These are phyloP conservation scores for Xanthoceras sorbifolium DNA, from an alignment of 345 rosid species.

Conservation along the genomic window DNA sequence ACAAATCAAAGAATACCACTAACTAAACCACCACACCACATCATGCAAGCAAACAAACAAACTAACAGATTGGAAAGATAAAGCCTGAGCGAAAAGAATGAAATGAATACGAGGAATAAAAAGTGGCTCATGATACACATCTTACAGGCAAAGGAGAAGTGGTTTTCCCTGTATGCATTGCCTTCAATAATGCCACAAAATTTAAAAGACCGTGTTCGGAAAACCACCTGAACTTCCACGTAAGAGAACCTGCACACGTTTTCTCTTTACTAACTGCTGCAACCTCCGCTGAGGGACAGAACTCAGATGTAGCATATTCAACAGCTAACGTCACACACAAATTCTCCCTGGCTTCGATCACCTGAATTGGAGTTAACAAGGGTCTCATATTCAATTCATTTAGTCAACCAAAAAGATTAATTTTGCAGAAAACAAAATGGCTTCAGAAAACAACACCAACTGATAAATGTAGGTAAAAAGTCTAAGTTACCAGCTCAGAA, in stretches of 20 bases:
- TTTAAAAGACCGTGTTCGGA: constrained; percentile 51
- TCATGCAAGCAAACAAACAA: constrained; percentile 17
- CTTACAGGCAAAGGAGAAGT: constrained; percentile 51
- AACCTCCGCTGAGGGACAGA: constrained; percentile 22
- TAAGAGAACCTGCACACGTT: constrained; percentile 25
- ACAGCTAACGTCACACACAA: constrained; percentile 45
- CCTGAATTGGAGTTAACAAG: constrained; percentile 39
- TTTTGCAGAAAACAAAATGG: background rate
- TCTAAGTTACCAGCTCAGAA: constrained; percentile 56
- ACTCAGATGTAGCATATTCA: constrained; percentile 37
- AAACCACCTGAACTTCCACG: constrained; percentile 75
- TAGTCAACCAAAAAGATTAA: background rate
- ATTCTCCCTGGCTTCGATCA: constrained; percentile 45
- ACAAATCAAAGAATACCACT: constrained; percentile 37
- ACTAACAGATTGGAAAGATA: background rate
- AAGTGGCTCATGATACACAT: constrained; percentile 32
- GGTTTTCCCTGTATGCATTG: constrained; percentile 53
- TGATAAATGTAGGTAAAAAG: background rate
- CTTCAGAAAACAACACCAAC: background rate
- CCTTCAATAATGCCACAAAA: constrained; percentile 69
- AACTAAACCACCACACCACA: constrained; percentile 22
- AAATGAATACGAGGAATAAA: constrained; percentile 37
- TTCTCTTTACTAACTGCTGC: constrained; percentile 12
- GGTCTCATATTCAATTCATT: background rate
- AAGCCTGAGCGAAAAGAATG: constrained; percentile 39